Evolutionary conservation across 805 yeast species (phyloP).

Genomic region (Nakazawaea siamensis): DNA sequence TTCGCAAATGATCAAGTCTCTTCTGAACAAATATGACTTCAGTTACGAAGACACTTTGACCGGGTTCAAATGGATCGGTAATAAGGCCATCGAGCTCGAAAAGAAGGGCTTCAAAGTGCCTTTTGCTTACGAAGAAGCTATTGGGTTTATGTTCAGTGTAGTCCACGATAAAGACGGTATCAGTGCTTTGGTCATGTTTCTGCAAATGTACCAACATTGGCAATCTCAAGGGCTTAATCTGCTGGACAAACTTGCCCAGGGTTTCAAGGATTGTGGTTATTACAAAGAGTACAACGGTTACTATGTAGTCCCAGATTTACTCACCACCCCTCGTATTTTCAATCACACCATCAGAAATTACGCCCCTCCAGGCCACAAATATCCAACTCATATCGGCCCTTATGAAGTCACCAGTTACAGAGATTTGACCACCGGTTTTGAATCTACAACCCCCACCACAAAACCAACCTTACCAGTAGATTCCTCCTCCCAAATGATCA

Average conservation of each 20-base stretch:
- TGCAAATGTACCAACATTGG: constrained; percentile 61
- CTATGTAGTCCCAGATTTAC: constrained; percentile 53
- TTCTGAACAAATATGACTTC: constrained; percentile 59
- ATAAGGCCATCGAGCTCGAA: constrained; percentile 70
- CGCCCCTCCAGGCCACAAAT: constrained; percentile 13
- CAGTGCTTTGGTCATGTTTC: constrained; percentile 66
- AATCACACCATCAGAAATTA: constrained; percentile 26
- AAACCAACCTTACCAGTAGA: constrained; percentile 67
- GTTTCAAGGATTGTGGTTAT: constrained; percentile 64
- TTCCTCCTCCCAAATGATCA: constrained; percentile 77
- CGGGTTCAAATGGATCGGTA: constrained; percentile 98
- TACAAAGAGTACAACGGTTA: constrained; percentile 85
- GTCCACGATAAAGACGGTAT: constrained; percentile 94
- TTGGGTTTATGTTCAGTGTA: constrained; percentile 83
- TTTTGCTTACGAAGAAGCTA: constrained; percentile 92
- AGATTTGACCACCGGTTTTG: constrained; percentile 79
- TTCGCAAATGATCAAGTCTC: constrained; percentile 64
- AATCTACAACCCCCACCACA: constrained; percentile 52
- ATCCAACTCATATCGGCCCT: constrained; percentile 47
- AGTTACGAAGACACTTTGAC: constrained; percentile 77
- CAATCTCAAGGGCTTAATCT: constrained; percentile 28
- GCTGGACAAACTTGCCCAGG: constrained; percentile 43
- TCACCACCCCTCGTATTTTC: constrained; percentile 48
- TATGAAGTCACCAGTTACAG: constrained; percentile 62
- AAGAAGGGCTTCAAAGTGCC: constrained; percentile 61